Conservation (phyloP, 345 rosid species). For the Moricandia arvensis region DNA sequence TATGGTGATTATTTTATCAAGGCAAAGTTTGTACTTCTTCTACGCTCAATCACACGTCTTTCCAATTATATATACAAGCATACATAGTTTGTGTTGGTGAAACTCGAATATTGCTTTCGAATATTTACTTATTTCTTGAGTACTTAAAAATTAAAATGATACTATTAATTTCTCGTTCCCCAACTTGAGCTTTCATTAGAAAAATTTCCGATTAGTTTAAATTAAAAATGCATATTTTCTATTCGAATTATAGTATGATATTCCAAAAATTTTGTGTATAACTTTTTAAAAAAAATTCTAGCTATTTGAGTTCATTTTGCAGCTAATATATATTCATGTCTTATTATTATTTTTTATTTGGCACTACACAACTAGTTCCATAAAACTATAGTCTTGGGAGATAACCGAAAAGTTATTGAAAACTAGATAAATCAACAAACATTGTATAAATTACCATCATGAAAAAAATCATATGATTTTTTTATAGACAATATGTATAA, state of each 20-base stretch:
- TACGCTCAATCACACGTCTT: background rate
- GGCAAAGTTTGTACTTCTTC: background rate
- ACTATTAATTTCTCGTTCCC: background rate
- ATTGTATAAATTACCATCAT: background rate
- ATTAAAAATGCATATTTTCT: background rate
- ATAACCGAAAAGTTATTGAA: background rate
- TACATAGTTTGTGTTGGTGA: conserved; percentile 6
- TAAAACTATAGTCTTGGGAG: background rate
- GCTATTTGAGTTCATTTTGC: background rate
- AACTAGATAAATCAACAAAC: background rate
- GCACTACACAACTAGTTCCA: background rate
- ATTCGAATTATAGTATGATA: background rate
- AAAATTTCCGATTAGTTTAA: background rate
- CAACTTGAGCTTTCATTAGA: background rate
- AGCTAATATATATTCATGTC: background rate
- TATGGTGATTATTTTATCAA: background rate
- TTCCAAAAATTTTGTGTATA: background rate
- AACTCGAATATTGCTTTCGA: background rate
- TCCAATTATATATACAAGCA: background rate
- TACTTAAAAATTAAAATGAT: background rate
- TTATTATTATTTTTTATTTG: background rate
- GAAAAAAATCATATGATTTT: background rate
- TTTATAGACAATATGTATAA: background rate
- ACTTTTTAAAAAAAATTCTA: background rate
- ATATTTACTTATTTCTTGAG: background rate